Percentiles rank a stretch among this genome's conserved stretches.
Conservation (phyloP, 2,329 filamentous ascomycete species). For the Colletotrichum sp. region DNA sequence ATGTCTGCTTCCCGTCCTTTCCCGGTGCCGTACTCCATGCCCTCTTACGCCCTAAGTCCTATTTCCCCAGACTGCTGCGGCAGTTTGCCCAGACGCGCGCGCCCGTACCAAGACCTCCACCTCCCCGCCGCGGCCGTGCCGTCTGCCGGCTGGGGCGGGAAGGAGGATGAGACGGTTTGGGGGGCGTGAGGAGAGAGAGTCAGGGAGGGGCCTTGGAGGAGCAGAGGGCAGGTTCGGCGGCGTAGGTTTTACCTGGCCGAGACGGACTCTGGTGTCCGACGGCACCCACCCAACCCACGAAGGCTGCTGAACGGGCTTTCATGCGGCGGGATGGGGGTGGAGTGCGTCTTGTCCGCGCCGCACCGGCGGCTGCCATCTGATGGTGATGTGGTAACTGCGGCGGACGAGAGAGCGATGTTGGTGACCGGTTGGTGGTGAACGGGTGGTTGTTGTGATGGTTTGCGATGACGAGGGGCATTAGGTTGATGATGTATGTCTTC, state of each 20-base stretch:
- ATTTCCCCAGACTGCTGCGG: neutral
- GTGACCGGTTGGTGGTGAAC: neutral
- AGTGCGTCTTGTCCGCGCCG: neutral
- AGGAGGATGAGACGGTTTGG: neutral
- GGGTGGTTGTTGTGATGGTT: neutral
- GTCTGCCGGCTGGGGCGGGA: neutral
- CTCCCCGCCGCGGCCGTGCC: neutral
- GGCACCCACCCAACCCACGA: neutral
- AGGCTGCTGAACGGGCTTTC: neutral
- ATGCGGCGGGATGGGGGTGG: neutral
- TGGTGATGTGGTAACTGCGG: neutral
- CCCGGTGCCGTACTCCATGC: neutral
- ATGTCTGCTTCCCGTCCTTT: neutral
- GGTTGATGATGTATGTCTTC: neutral
- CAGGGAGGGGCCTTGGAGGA: neutral
- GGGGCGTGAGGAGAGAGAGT: neutral
- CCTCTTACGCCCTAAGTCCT: neutral
- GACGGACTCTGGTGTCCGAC: neutral
- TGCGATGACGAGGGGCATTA: neutral
- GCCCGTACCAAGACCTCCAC: conserved; percentile 1
- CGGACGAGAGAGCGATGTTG: neutral
- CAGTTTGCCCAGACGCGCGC: neutral
- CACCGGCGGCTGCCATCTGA: neutral
- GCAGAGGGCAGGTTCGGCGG: neutral
- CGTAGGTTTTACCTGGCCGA: neutral